Evolutionary conservation across 495 filamentous ascomycete genomes (phyloP), one percentile per base, ranked within the genome.

Genomic region (Usnea hakonensis): DNA sequence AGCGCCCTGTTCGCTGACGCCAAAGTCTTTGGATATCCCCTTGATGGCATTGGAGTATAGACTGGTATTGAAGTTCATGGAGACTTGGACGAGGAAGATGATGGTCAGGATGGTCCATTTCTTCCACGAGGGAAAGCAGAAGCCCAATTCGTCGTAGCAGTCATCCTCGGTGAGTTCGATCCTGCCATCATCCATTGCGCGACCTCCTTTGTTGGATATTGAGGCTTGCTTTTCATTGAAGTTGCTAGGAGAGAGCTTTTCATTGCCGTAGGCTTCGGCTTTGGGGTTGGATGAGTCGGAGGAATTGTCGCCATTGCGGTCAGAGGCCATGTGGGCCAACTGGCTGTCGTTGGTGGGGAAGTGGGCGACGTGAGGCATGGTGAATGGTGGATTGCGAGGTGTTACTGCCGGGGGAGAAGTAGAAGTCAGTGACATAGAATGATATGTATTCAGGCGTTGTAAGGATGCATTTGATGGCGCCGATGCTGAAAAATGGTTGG

Each of bases 81-180:
- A 81, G 44, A 76, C 75, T 61, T 85, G 82, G 30, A 84, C 83
- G 46, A 75, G 55, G 67, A 82, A 86, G 70, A 81, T 85, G 64
- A 85, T 78, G 48, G 72, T 66, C n/a, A 87, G 79, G 68, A 86
- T 85, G 59, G 72, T 68, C 84, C 83, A 86, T 67, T 87, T 87
- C 57, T 77, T 78, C 68, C 59, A 74, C 35, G 68, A 67, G 0
- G 78, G 69, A 66, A 80, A 87, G 14, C 72, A 68, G 68, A 81
- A 84, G 23, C 82, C 83, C 14, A 87, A 73, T 57, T 80, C 66
- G 55, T 83, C 77, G 62, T 82, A 83, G 70, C 81, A 83, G 56
- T 85, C 82, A 28, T 78, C 76, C 70, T 85, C 81, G 7, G 75
- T 78, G 63, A 86, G 71, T 63, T 76, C 75, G 60, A 80, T 62